Percentiles rank a stretch among this genome's conserved stretches.
These are phyloP conservation scores for Amborella trichopoda DNA, from an alignment of 164 flowering plant species.

Conservation along the genomic window DNA sequence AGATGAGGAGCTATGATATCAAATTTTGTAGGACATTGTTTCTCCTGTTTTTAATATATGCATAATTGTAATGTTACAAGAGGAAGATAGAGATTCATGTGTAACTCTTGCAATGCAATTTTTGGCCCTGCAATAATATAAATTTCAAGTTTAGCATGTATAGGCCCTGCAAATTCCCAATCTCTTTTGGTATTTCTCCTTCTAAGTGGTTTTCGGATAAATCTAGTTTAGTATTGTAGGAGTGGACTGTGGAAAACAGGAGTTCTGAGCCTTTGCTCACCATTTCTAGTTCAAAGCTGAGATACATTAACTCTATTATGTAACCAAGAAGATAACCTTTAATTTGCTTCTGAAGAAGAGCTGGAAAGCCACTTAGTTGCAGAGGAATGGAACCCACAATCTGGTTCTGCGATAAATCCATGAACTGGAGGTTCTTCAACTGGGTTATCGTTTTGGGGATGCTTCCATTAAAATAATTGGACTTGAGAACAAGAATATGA, in stretches of 20 bases:
- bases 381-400: slow-evolving; percentile 11
- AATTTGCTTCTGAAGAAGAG: slow-evolving; percentile 1
- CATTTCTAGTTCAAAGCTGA: slow-evolving; percentile 4
- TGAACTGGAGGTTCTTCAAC: slow-evolving; percentile 3
- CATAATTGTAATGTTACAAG: no score
- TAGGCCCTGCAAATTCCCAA: slow-evolving; percentile 9
- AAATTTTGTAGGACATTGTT: no score
- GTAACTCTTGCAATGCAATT: no score
- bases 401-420: slow-evolving; percentile 9
- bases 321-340: slow-evolving; percentile 3
- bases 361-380: slow-evolving; percentile 2
- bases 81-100: no score
- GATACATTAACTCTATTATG: neutral
- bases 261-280: slow-evolving; percentile 6
- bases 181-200: slow-evolving; percentile 9
- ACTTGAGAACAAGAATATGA: slow-evolving; percentile 9
- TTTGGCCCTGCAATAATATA: no score
- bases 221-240: slow-evolving; percentile 9
- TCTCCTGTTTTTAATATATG: no score
- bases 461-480: slow-evolving; percentile 7
- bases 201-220: slow-evolving; percentile 6
- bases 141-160: slow-evolving; percentile 11
- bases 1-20: no score
- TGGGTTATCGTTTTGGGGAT: slow-evolving; percentile 8
- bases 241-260: neutral